Base-by-base conservation (phyloP, 2,329 filamentous ascomycete genomes). In the Cladophialophora exuberans region DNA sequence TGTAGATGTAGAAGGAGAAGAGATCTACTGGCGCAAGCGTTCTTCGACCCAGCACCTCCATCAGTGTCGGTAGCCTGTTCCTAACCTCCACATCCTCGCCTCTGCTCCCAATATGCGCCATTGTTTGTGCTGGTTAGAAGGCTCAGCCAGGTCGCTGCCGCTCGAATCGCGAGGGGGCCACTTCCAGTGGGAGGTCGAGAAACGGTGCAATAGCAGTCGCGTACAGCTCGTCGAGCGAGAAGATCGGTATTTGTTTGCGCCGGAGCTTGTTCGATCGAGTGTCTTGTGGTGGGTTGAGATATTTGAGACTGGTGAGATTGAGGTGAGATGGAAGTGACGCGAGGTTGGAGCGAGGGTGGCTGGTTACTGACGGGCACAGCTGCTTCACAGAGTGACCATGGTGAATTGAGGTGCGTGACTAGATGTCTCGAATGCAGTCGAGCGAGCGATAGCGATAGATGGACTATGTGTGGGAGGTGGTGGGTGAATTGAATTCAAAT, bases 1-100 rank as follows among this genome's bases (percentile, higher is more conserved):
- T 99, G 76, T 96, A 99, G 66, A 99, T 99, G 76, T 99, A 99
- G 78, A 99, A 99, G 1, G 92, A 97, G 73, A 96, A 99, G 9
- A 99, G 80, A 69, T 99, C 95, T 54, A 99, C 93, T 0, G 94
- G 94, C 44, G 95, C 90, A 17, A 95, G 81, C n/a, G 94, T 99
- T 62, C 91, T 86, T 64, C 95, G 86, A 70, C 90, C 96, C 58
- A 99, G 79, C 52, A 99, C 94, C 75, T 99, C 95, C 70, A 96
- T 97, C 47, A 99, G 83, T 1, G 91, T 97, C 42, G 94, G 94
- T 56, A 99, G 83, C 62, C 94, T 84, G 70, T 96, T 95, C 67
- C 94, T 86, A 65, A 75, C 69, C 66, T 76, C 73, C 44, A 70
- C 59, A 49, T 76, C 73, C 52, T 63, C 59, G 11, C 60, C 61